Base-by-base conservation (phyloP, 1,284 basidiomycete species). In the Ceratobasidium sp. region DNA sequence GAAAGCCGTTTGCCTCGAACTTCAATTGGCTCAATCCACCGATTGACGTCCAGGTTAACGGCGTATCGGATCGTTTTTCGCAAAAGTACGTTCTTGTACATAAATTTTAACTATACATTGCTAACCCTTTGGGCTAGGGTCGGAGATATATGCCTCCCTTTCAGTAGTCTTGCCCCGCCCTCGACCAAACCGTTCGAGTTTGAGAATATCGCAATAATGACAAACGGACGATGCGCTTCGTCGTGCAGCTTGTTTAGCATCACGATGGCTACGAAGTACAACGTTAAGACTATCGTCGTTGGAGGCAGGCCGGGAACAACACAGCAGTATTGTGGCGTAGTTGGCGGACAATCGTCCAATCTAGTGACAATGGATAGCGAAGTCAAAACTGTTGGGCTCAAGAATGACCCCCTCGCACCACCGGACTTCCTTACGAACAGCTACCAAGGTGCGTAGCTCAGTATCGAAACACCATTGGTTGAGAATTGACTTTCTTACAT, bases 321-420 rank as follows among this genome's bases (percentile, higher is more conserved):
- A 23, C 90, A 90, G 80, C 85, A 90, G 78, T 90, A 90, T 81
- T 90, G 89, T 78, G 89, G 89, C 20, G 87, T 87, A 53, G 89
- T 90, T 39, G 90, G 89, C 6, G 89, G 89, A 0, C 88, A 90
- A 82, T 89, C 87, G 3, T 87, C 86, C 20, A 86, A 86, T 77
- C 90, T 88, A 80, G 83, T 85, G 0, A 86, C 84, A 3, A 88
- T 91, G 49, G 89, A 90, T 79, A 88, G 88, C 8, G 87, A 90
- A 80, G 85, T 90, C 77, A 90, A 89, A 87, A 87, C 86, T 3
- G 84, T 85, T 23, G 83, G 85, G 65, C 82, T 90, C 65, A 90
- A 90, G 83, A 87, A 87, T 78, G 86, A 89, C 80, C 81, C 85
- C 3, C 84, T 90, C n/a, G 88, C 89, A 4, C 89, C 89, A 33